Base-by-base conservation (phyloP, 1,284 basidiomycete species). In the Irpex sp. region DNA sequence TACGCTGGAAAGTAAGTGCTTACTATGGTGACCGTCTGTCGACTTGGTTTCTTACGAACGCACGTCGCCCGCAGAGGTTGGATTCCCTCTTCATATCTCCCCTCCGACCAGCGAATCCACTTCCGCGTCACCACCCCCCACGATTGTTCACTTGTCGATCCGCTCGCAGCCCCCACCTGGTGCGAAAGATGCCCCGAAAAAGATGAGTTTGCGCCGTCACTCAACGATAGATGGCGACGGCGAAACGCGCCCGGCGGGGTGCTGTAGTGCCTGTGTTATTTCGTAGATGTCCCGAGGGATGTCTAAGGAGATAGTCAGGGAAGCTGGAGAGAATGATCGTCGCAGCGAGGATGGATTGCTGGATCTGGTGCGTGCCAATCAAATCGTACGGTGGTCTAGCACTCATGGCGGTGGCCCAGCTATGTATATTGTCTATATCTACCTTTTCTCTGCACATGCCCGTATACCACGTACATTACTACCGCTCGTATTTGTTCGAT, bases 71-170 rank as follows among this genome's bases (percentile, higher is more conserved):
- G 17, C 63, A 87, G 84, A 79, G 66, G 75, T 86, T 53, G 79
- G 80, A 54, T 81, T 87, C 65, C 79, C 84, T 3, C 76, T 78
- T 9, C 71, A 79, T 68, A 74, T 78, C 53, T 78, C 78, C 1
- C 61, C 71, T 9, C 36, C 69, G 4, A 21, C 59, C 53, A 59
- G 53, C 46, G 62, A 55, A n/a, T 50, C 66, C 63, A 64, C 68
- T 64, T 61, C 63, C 65, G 61, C 77, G 68, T 63, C 76, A 0
- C 68, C 78, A 0, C 72, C 74, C 15, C 79, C 86, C 1, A 94
- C 90, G 0, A 91, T 94, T 57, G 87, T 94, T 26, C 93, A 94
- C 71, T 81, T 94, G 37, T 92, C 90, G 17, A 85, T 94, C 61
- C 83, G 93, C 53, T 84, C 90, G 0, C 85, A 84, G 63, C 81